Percentiles rank a stretch among this genome's conserved stretches.
Evolutionary conservation across 176 grass and related monocot species (phyloP).

Genomic region (Raddia distichophylla): DNA sequence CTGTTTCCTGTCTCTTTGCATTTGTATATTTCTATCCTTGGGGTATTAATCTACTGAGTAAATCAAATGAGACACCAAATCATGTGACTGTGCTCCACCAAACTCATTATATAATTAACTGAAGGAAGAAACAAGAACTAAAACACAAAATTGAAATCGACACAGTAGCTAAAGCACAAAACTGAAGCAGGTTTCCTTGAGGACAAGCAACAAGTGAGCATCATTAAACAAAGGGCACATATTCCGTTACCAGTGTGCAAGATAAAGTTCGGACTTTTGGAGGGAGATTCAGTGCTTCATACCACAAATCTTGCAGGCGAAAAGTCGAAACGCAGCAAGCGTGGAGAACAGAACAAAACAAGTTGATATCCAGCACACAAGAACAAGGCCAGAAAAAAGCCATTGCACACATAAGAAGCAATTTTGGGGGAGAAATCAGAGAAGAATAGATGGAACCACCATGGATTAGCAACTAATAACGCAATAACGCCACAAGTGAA

Average conservation of each 20-base stretch:
- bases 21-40: neutral
- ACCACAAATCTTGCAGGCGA: slow-evolving; percentile 17
- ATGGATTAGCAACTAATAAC: neutral
- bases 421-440: neutral
- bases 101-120: neutral
- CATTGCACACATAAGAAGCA: neutral
- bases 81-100: slow-evolving; percentile 20
- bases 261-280: slow-evolving; percentile 9
- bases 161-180: slow-evolving; percentile 30
- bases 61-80: slow-evolving; percentile 2
- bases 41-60: slow-evolving; percentile 32
- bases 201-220: neutral
- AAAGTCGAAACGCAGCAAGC: slow-evolving; percentile 6
- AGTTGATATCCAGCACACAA: slow-evolving; percentile 2
- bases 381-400: neutral
- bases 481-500: neutral
- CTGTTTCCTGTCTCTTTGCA: slow-evolving; percentile 31
- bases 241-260: slow-evolving; percentile 25
- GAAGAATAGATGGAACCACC: neutral
- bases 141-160: slow-evolving; percentile 30
- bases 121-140: slow-evolving; percentile 35
- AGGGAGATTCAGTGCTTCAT: slow-evolving; percentile 16
- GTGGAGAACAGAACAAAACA: neutral
- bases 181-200: slow-evolving; percentile 27
- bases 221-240: slow-evolving; percentile 15